A percentile compares a stretch with the other conserved stretches of the same genome.
Evolutionary conservation across 2,329 filamentous ascomycete genomes (phyloP).

Genomic region (Cladophialophora psammophila): DNA sequence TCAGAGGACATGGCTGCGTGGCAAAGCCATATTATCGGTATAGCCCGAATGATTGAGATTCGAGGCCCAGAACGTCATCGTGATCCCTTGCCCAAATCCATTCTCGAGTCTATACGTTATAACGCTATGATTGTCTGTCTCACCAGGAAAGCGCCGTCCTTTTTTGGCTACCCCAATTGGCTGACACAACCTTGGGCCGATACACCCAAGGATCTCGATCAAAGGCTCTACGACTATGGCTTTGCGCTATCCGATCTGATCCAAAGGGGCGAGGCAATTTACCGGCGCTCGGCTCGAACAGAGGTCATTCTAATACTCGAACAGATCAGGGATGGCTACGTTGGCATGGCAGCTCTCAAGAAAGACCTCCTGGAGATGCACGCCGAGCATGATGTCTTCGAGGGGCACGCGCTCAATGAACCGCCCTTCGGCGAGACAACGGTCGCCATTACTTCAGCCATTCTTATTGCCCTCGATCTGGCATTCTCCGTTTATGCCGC

Average conservation of each 20-base stretch:
- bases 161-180: constrained; percentile 18
- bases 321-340: constrained; percentile 1
- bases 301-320: constrained; percentile 6
- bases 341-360: background rate
- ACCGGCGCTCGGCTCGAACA: background rate
- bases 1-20: constrained; percentile 25
- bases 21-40: constrained; percentile 25
- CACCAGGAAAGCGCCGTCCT: constrained; percentile 5
- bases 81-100: constrained; percentile 11
- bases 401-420: too few relatives aligned
- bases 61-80: constrained; percentile 14
- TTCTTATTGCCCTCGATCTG: constrained; percentile 19
- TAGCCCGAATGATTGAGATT: constrained; percentile 22
- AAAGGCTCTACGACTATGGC: constrained; percentile 24
- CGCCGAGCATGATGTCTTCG: background rate
- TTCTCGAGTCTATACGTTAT: constrained; percentile 26
- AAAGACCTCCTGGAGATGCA: background rate
- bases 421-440: background rate
- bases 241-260: constrained; percentile 13
- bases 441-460: background rate
- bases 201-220: constrained; percentile 18
- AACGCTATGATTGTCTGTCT: constrained; percentile 23
- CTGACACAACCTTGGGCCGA: constrained; percentile 19
- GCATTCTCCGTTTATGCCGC: constrained; percentile 8
- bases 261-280: background rate